A percentile compares a stretch with the other conserved stretches of the same genome.
phyloP scores from a whole-genome alignment of 148 eudicot genomes.

The Salicornia ramosissima region DNA sequence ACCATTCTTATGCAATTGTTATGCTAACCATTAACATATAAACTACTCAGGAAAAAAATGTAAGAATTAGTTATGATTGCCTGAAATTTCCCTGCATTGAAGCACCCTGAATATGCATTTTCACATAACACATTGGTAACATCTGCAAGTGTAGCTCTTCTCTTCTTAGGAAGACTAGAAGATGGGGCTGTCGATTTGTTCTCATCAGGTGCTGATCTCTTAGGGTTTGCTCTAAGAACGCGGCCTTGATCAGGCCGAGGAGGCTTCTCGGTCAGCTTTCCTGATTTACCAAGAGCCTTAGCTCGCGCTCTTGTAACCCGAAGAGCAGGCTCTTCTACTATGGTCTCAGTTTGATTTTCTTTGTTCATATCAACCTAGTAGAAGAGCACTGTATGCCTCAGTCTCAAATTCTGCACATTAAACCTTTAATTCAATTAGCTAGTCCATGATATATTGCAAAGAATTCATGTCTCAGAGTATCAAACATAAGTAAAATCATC shows the following conservation, averaged over 20 bases:
- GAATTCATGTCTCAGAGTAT: background rate
- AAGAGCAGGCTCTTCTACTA: slow-evolving; percentile 34
- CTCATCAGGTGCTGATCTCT: slow-evolving; percentile 58
- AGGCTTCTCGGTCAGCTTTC: slow-evolving; percentile 42
- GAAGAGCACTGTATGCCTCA: slow-evolving; percentile 34
- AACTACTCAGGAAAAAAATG: background rate
- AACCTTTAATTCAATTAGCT: slow-evolving; percentile 11
- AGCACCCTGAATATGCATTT: slow-evolving; percentile 29
- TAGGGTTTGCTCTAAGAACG: slow-evolving; percentile 33
- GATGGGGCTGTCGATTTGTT: slow-evolving; percentile 28
- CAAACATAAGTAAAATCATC: background rate
- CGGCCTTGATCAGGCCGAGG: slow-evolving; percentile 42
- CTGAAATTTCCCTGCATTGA: slow-evolving; percentile 40
- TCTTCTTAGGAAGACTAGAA: slow-evolving; percentile 43
- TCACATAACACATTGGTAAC: slow-evolving; percentile 55
- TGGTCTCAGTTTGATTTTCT: slow-evolving; percentile 35
- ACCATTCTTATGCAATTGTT: too few relatives aligned
- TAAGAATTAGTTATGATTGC: slow-evolving; percentile 16
- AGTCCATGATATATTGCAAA: slow-evolving; percentile 1
- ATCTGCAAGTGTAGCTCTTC: slow-evolving; percentile 66
- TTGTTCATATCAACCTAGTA: slow-evolving; percentile 39
- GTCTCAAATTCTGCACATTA: slow-evolving; percentile 25
- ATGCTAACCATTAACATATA: background rate
- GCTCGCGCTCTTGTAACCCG: slow-evolving; percentile 71
- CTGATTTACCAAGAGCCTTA: slow-evolving; percentile 46